Conservation (phyloP, 352 stramenopile species). For the Plasmopara viticola region DNA sequence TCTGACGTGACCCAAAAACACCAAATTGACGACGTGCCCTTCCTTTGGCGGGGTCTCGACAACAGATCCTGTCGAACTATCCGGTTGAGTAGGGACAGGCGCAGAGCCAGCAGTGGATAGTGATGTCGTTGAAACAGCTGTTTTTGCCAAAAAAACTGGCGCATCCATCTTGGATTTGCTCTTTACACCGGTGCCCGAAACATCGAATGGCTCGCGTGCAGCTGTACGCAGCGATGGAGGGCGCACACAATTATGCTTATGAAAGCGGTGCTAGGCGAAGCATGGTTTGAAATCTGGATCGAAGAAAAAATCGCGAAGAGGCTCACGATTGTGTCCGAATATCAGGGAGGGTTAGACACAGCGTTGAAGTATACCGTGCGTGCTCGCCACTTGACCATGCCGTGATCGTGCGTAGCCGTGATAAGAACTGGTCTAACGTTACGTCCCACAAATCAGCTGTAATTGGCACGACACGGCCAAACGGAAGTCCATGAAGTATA, state of each 20-base stretch:
- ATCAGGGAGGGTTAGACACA: neutral
- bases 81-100: neutral
- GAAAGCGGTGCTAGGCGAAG: neutral
- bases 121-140: neutral
- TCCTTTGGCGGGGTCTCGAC: neutral
- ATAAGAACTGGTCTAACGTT: neutral
- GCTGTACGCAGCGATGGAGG: neutral
- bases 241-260: neutral
- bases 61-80: neutral
- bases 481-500: neutral
- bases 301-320: neutral
- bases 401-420: conserved; percentile 1
- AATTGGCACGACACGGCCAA: neutral
- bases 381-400: neutral
- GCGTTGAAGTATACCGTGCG: neutral
- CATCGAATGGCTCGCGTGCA: neutral
- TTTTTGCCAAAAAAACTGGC: neutral
- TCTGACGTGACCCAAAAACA: neutral
- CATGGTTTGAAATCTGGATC: neutral
- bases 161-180: neutral
- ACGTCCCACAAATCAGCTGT: neutral
- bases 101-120: neutral
- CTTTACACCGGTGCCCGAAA: neutral
- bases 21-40: too few relatives aligned
- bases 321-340: neutral